Percentiles rank a stretch among this genome's conserved stretches.
phyloP scores from a whole-genome alignment of 2,329 filamentous ascomycete species.

The Apiospora arundinis region DNA sequence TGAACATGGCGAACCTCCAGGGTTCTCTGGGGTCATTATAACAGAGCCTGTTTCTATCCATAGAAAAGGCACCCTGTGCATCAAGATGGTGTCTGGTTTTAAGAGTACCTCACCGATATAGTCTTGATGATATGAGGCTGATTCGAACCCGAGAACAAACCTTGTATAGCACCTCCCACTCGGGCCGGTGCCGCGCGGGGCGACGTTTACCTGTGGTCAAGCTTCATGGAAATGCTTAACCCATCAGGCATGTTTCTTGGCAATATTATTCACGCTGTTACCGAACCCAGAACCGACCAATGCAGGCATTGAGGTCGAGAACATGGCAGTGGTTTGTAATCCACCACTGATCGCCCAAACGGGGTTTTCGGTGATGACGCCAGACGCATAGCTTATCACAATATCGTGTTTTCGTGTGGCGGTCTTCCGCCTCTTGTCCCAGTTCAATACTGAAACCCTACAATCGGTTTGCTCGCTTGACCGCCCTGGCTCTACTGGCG shows the following conservation, averaged over 20 bases:
- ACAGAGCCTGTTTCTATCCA: too few relatives aligned
- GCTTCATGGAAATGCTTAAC: constrained; percentile 1
- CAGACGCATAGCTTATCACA: not conserved
- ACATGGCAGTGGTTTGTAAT: not conserved
- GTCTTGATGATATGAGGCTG: not conserved
- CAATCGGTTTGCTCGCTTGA: too few relatives aligned
- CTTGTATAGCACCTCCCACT: not conserved
- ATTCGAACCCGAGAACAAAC: not conserved
- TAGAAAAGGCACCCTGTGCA: not conserved
- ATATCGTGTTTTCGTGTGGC: not conserved
- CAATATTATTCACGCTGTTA: not conserved
- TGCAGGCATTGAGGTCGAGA: not conserved
- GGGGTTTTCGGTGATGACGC: not conserved
- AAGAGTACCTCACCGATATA: too few relatives aligned
- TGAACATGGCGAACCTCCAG: too few relatives aligned
- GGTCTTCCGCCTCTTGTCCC: not conserved
- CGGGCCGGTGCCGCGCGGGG: constrained; percentile 5
- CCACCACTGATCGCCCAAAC: too few relatives aligned
- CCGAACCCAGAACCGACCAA: not conserved
- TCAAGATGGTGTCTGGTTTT: not conserved
- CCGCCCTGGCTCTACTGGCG: not conserved
- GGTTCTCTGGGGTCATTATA: too few relatives aligned
- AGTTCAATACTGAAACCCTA: not conserved
- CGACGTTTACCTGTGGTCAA: not conserved
- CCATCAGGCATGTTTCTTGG: not conserved